Evolutionary conservation across 129 eudicot genomes (phyloP).

Genomic region (Heracleum sosnowskyi): DNA sequence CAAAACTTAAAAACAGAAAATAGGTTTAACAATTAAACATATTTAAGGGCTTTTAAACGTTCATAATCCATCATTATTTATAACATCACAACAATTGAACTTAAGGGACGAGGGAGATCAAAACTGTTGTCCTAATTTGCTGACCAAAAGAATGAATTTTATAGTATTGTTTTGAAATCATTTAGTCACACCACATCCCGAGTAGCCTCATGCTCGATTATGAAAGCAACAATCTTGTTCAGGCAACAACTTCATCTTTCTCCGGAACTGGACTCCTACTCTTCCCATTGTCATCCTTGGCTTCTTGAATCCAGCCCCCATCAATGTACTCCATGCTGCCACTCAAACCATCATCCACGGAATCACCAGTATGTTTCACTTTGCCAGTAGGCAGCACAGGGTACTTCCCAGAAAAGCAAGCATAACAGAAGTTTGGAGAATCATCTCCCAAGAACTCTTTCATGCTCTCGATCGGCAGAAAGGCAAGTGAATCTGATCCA

Average conservation of each 20-base stretch:
- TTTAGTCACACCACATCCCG: neutral
- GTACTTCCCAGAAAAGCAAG: slow-evolving; percentile 63
- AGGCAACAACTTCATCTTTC: slow-evolving; percentile 10
- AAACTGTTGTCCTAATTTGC: neutral
- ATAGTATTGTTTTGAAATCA: neutral
- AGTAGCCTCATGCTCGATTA: neutral
- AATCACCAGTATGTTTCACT: slow-evolving; percentile 46
- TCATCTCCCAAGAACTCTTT: slow-evolving; percentile 42
- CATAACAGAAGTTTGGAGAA: slow-evolving; percentile 45
- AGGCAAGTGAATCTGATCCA: slow-evolving; percentile 67
- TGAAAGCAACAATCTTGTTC: neutral
- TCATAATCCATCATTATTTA: neutral
- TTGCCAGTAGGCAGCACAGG: slow-evolving; percentile 50
- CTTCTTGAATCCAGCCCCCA: slow-evolving; percentile 33
- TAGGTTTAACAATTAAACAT: neutral
- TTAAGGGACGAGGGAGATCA: neutral
- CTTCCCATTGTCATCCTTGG: neutral
- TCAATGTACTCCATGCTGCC: slow-evolving; percentile 40
- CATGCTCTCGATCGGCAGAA: slow-evolving; percentile 49
- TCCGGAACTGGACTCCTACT: neutral
- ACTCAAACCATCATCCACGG: slow-evolving; percentile 47
- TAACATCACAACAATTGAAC: neutral
- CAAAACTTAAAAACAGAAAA: neutral
- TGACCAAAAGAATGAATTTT: neutral
- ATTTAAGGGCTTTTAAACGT: neutral